Base-by-base conservation (phyloP, 2,329 filamentous ascomycete species). In the Venturia pyrina region DNA sequence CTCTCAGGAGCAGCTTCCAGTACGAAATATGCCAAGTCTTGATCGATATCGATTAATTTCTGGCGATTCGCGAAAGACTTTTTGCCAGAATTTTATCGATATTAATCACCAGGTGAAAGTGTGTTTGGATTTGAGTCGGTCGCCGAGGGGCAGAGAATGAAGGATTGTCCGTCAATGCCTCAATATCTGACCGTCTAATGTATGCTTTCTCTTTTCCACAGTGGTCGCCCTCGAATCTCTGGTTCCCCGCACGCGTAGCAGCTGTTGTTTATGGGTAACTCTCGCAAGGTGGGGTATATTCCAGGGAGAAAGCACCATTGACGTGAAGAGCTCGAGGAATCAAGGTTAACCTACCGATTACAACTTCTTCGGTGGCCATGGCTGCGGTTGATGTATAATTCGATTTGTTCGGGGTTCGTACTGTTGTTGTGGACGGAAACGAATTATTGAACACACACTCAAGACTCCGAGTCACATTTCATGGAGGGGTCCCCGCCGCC, bases 331-430 rank as follows among this genome's bases (percentile, higher is more conserved):
- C 53, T 59, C 19, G 53, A 37, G 32, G 28, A 34, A n/a, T 5
- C 7, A n/a, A 19, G 6, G 19, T 15, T 5, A n/a, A 64, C 62
- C 34, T 41, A 64, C 62, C 62, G 44, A 64, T 19, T 21, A 32
- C 40, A 24, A 56, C 62, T 64, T 64, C 62, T 56, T 56, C 62
- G 62, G 62, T 50, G 46, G 60, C 60, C 60, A 62, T 62, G 60
- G 60, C 37, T 40, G 37, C 13, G 60, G 17, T 32, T 44, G 56
- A 1, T 62, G 40, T 59, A 56, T 40, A 32, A 6, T 37, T 37
- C 32, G 53, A n/a, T 6, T 37, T 59, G 53, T 59, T 59, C 37
- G 19, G 48, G 48, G 24, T 28, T 53, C 48, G 53, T 37, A 37
- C 19, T 37, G 17, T 59, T 59, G 53, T 59, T 59, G 13, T 59